phyloP scores from a whole-genome alignment of 768 basidiomycete species.

The Cyclocybe aegerita region DNA sequence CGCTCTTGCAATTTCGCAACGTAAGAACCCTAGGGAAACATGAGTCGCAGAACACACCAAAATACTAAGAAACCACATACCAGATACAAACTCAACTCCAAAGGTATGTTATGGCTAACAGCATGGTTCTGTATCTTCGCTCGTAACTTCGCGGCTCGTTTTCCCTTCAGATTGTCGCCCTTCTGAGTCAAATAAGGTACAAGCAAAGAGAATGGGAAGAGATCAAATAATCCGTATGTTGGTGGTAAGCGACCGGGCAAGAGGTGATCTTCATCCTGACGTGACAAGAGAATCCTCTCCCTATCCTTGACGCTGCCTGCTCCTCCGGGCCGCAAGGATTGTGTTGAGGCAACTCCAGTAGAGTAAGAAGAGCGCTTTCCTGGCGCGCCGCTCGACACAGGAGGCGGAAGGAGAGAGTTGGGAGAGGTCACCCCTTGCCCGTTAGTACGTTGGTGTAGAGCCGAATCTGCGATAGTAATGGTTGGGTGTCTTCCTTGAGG shows the following conservation, averaged over 20 bases:
- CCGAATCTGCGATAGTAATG: constrained; percentile 13
- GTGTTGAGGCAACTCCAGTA: constrained; percentile 12
- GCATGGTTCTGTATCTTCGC: constrained; percentile 46
- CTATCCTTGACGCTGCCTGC: constrained; percentile 14
- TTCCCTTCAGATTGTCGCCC: constrained; percentile 57
- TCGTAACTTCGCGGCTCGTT: constrained; percentile 54
- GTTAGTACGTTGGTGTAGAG: constrained; percentile 10
- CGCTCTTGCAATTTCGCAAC: constrained; percentile 58
- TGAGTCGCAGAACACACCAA: constrained; percentile 4
- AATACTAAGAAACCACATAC: constrained; percentile 30
- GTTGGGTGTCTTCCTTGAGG: constrained; percentile 10
- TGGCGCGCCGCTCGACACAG: constrained; percentile 15
- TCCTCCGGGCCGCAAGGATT: background rate
- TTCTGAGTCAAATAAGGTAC: constrained; percentile 43
- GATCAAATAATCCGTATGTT: constrained; percentile 56
- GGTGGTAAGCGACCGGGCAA: constrained; percentile 59
- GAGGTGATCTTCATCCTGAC: constrained; percentile 44
- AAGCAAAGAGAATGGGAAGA: constrained; percentile 70
- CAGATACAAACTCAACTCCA: constrained; percentile 69
- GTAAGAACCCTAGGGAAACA: constrained; percentile 58
- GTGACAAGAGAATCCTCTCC: constrained; percentile 36
- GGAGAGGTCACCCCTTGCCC: constrained; percentile 9
- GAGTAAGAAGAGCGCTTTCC: constrained; percentile 10
- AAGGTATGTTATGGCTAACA: constrained; percentile 60
- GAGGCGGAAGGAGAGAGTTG: constrained; percentile 20